Conservation (phyloP, 2,329 filamentous ascomycete species). For the Fusarium neocosmosporiellum region DNA sequence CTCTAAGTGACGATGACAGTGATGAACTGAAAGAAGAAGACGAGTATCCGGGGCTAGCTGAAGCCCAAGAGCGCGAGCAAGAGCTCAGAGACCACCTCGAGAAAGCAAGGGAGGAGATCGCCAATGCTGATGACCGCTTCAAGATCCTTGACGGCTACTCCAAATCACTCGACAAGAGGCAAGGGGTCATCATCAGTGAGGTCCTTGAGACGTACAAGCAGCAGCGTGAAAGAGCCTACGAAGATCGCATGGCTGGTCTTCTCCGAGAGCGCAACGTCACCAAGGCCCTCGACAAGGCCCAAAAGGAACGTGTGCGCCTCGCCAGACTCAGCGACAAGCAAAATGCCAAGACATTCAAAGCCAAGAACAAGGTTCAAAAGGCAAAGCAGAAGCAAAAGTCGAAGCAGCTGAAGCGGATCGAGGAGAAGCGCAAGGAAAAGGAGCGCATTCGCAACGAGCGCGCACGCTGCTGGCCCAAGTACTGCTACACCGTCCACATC, state of each 20-base stretch:
- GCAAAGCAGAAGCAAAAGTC: constrained; percentile 50
- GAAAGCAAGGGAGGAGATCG: constrained; percentile 34
- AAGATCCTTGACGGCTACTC: constrained; percentile 55
- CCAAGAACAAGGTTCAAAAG: constrained; percentile 49
- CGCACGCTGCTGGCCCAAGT: constrained; percentile 61
- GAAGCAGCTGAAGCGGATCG: constrained; percentile 50
- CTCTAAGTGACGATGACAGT: constrained; percentile 44
- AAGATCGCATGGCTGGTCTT: constrained; percentile 52
- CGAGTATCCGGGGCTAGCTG: constrained; percentile 38
- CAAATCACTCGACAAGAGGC: constrained; percentile 50
- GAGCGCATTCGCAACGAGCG: constrained; percentile 55
- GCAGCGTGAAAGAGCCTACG: constrained; percentile 56
- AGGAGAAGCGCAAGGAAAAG: constrained; percentile 56
- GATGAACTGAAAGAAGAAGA: constrained; percentile 38
- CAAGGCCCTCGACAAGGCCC: constrained; percentile 46
- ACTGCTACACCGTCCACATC: constrained; percentile 61
- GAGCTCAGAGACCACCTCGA: constrained; percentile 41
- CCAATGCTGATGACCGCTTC: constrained; percentile 50
- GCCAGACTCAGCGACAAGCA: constrained; percentile 42
- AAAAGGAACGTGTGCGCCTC: constrained; percentile 49
- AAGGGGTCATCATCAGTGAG: constrained; percentile 49
- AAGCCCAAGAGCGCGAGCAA: constrained; percentile 46
- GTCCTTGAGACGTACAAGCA: constrained; percentile 54
- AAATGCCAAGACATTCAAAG: constrained; percentile 43
- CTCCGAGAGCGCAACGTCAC: constrained; percentile 47